phyloP scores from a whole-genome alignment of 352 stramenopile genomes.

The Globisporangium spinosum region DNA sequence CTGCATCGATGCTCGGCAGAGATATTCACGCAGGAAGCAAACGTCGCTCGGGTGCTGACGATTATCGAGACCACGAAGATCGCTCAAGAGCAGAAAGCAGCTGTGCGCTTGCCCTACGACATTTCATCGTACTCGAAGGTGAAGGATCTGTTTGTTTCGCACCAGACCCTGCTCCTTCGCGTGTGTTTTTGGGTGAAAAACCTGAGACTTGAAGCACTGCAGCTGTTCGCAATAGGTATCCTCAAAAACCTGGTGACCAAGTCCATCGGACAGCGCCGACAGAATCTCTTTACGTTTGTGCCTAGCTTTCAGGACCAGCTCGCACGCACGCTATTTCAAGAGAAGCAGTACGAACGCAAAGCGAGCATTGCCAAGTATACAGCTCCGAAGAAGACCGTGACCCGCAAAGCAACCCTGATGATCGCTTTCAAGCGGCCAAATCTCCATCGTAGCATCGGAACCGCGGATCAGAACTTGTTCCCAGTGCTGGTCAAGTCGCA shows the following conservation, averaged over 20 bases:
- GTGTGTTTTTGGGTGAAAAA: conserved; percentile 20
- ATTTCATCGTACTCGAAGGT: conserved; percentile 20
- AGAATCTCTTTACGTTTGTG: conserved; percentile 22
- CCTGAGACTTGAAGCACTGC: conserved; percentile 10
- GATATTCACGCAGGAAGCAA: conserved; percentile 21
- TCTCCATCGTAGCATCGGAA: background rate
- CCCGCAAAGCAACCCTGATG: background rate
- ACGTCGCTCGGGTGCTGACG: conserved; percentile 25
- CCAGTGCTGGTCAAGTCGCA: conserved; percentile 10
- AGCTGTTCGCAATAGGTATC: conserved; percentile 17
- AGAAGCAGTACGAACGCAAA: conserved; percentile 15
- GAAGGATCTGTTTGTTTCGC: conserved; percentile 18
- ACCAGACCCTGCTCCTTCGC: conserved; percentile 14
- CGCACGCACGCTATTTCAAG: conserved; percentile 29
- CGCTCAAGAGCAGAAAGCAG: conserved; percentile 21
- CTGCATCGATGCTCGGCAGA: conserved; percentile 18
- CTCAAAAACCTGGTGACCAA: conserved; percentile 22
- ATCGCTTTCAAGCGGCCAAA: background rate
- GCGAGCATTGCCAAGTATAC: conserved; percentile 12
- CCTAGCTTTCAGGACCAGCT: conserved; percentile 33
- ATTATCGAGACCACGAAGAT: conserved; percentile 27
- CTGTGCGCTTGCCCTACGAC: conserved; percentile 22
- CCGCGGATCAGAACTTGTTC: background rate
- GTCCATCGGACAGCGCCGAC: conserved; percentile 1
- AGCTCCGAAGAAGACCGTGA: background rate